Percentiles rank a stretch among this genome's conserved stretches.
phyloP scores from a whole-genome alignment of 192 early-diverging fungal genomes.

The Backusella psychrophila region DNA sequence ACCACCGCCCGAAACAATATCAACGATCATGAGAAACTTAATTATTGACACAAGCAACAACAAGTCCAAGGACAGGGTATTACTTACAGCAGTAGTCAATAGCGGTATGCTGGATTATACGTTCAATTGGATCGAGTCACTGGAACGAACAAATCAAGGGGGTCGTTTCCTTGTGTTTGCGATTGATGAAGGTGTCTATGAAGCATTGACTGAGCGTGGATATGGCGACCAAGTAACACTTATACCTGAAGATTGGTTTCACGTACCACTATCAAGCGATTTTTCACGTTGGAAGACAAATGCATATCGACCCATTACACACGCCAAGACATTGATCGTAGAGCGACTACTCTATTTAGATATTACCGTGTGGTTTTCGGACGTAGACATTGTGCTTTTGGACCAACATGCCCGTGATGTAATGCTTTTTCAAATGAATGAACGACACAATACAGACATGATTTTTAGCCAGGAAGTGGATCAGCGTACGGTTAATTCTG shows the following conservation, averaged over 20 bases:
- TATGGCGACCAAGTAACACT: constrained; percentile 25
- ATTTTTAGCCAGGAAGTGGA: constrained; percentile 34
- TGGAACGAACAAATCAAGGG: constrained; percentile 17
- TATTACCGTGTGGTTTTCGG: constrained; percentile 37
- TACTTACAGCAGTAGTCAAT: constrained; percentile 38
- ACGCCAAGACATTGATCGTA: constrained; percentile 37
- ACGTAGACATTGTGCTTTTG: constrained; percentile 39
- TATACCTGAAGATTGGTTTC: constrained; percentile 40
- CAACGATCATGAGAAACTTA: not conserved
- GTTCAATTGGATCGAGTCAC: constrained; percentile 39
- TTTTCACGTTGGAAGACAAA: constrained; percentile 22
- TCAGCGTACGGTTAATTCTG: constrained; percentile 30
- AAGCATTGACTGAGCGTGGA: constrained; percentile 22
- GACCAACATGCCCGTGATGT: constrained; percentile 18
- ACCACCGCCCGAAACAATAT: not conserved
- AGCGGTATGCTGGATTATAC: constrained; percentile 39
- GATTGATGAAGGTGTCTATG: constrained; percentile 32
- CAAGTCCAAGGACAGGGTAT: not conserved
- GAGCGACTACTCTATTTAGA: constrained; percentile 32
- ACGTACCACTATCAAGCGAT: constrained; percentile 16
- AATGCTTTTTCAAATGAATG: constrained; percentile 20
- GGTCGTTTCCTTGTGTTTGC: constrained; percentile 33
- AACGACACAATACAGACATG: constrained; percentile 15
- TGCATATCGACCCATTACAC: constrained; percentile 36
- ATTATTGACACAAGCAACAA: not conserved